phyloP scores from a whole-genome alignment of 1,284 basidiomycete species.

The Phylloporus sp. region DNA sequence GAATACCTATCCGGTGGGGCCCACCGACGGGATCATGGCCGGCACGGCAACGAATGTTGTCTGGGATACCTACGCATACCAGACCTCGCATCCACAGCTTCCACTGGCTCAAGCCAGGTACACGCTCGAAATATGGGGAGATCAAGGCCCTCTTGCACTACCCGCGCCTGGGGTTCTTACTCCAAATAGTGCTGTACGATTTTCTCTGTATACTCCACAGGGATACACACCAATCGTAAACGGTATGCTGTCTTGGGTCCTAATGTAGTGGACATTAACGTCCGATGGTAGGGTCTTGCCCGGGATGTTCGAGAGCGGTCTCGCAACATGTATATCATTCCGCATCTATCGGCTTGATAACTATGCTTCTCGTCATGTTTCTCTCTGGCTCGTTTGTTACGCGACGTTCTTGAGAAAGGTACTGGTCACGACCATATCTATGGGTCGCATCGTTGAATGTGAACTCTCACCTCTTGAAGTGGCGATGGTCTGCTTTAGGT shows the following conservation, averaged over 20 bases:
- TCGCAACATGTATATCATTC: slow-evolving; percentile 57
- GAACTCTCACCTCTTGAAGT: no score
- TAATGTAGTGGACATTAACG: background rate
- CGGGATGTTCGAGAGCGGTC: slow-evolving; percentile 60
- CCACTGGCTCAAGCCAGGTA: slow-evolving; percentile 78
- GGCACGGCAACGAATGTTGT: slow-evolving; percentile 72
- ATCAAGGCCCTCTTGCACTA: slow-evolving; percentile 67
- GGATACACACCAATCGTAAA: slow-evolving; percentile 70
- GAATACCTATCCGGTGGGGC: slow-evolving; percentile 86
- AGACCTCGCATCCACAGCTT: slow-evolving; percentile 63
- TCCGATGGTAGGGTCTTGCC: slow-evolving; percentile 62
- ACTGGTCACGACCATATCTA: background rate
- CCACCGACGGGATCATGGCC: slow-evolving; percentile 69
- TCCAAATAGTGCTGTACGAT: slow-evolving; percentile 72
- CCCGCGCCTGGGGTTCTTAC: slow-evolving; percentile 66
- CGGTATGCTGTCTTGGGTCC: slow-evolving; percentile 46
- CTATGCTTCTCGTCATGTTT: slow-evolving; percentile 70
- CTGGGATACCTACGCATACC: slow-evolving; percentile 83
- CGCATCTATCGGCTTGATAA: slow-evolving; percentile 60
- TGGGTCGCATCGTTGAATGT: background rate
- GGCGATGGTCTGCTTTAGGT: no score
- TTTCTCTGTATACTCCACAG: slow-evolving; percentile 84
- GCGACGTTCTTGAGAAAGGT: slow-evolving; percentile 20
- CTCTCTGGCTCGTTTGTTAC: slow-evolving; percentile 59
- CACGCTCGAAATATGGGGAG: slow-evolving; percentile 80